Evolutionary conservation across 495 filamentous ascomycete genomes (phyloP).

Genomic region (Jackrogersella multiformis): DNA sequence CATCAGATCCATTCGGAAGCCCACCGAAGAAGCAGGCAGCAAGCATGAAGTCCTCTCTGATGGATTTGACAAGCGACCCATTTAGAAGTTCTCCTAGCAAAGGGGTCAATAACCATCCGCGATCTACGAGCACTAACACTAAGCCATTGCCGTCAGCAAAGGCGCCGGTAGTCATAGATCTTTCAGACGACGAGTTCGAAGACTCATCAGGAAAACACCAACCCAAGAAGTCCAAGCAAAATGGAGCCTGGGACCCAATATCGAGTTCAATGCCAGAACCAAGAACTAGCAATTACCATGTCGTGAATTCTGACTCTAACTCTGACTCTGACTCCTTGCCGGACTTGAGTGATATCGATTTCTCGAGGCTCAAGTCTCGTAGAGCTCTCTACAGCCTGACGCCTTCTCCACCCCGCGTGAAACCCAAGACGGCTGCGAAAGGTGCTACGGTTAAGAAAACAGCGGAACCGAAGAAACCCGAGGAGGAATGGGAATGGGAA

Average conservation of each 20-base stretch:
- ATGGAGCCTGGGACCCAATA: constrained; percentile 58
- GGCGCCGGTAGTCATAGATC: constrained; percentile 36
- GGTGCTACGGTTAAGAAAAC: constrained; percentile 17
- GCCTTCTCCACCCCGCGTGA: constrained; percentile 30
- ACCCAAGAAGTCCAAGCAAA: constrained; percentile 27
- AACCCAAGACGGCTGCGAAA: constrained; percentile 9
- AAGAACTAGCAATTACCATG: constrained; percentile 14
- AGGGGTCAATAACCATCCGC: not conserved
- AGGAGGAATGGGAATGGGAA: constrained; percentile 49
- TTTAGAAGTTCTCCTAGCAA: constrained; percentile 31
- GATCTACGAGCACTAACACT: not conserved
- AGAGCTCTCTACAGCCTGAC: constrained; percentile 18
- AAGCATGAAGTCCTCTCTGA: constrained; percentile 8
- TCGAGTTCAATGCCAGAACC: constrained; percentile 57
- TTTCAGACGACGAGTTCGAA: constrained; percentile 37
- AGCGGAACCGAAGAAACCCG: constrained; percentile 42
- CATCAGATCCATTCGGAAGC: constrained; percentile 43
- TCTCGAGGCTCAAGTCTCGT: constrained; percentile 33
- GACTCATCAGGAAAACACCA: not conserved
- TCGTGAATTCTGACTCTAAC: constrained; percentile 44
- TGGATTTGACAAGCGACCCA: constrained; percentile 31
- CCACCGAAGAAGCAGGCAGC: constrained; percentile 22
- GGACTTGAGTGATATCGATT: constrained; percentile 48
- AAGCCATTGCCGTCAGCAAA: constrained; percentile 3
- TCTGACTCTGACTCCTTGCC: constrained; percentile 53